Conservation (phyloP, 441 rosid genomes). For the Syzygium syzygioides region DNA sequence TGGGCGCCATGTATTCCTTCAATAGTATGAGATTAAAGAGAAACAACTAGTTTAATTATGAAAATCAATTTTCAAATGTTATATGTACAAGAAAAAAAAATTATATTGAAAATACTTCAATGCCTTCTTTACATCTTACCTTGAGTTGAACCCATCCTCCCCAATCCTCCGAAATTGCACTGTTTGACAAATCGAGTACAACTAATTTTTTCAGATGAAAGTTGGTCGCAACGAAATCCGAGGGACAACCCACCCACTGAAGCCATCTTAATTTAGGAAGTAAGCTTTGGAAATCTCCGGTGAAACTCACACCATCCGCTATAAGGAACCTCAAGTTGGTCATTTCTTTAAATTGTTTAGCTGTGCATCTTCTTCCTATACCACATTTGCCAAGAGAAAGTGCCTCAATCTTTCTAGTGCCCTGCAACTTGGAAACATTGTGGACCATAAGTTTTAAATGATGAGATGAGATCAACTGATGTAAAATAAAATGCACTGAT, state of each 20-base stretch:
- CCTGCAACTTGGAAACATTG: too few species aligned
- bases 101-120: too few species aligned
- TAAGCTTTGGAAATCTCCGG: neutral
- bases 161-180: neutral
- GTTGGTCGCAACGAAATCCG: fast-evolving
- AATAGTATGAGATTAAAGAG: too few species aligned
- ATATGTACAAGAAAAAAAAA: neutral
- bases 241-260: fast-evolving
- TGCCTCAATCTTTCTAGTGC: neutral
- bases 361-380: fast-evolving
- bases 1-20: too few species aligned
- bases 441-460: too few species aligned
- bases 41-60: fast-evolving
- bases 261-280: neutral
- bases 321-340: neutral
- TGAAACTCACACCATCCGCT: neutral
- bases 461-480: too few species aligned
- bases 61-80: neutral
- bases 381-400: neutral
- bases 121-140: neutral
- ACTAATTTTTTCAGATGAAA: too few species aligned
- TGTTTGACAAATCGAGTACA: neutral
- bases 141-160: neutral
- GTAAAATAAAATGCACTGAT: too few species aligned
- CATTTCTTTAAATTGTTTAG: neutral